phyloP scores from a whole-genome alignment of 2,329 filamentous ascomycete genomes.

The Aphanoascus verrucosus region DNA sequence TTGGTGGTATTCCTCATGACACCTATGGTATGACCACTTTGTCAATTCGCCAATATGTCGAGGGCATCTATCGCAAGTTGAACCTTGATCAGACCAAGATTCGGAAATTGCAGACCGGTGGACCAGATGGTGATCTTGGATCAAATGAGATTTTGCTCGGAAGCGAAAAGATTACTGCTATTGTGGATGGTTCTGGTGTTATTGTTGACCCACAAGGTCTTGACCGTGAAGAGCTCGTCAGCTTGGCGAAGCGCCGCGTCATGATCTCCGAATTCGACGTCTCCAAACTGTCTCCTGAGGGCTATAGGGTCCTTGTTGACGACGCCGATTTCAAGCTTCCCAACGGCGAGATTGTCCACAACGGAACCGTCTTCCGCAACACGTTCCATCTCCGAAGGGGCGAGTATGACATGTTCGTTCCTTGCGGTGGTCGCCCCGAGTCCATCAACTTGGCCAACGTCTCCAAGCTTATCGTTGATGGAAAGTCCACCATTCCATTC shows the following conservation, averaged over 20 bases:
- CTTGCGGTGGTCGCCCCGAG: constrained; percentile 90
- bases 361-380: constrained; percentile 93
- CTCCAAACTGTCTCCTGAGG: constrained; percentile 72
- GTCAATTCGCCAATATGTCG: constrained; percentile 89
- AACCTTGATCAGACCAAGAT: constrained; percentile 76
- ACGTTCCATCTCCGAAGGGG: constrained; percentile 82
- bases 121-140: constrained; percentile 89
- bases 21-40: constrained; percentile 95
- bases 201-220: constrained; percentile 87
- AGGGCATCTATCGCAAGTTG: constrained; percentile 94
- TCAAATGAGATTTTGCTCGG: constrained; percentile 96
- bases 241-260: constrained; percentile 70
- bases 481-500: constrained; percentile 79
- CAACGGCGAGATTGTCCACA: constrained; percentile 72
- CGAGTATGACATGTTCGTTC: constrained; percentile 77
- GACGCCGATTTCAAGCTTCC: constrained; percentile 83
- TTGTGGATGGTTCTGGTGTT: constrained; percentile 94
- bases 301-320: constrained; percentile 86
- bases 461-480: constrained; percentile 76
- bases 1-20: constrained; percentile 95
- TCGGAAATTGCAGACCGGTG: constrained; percentile 92
- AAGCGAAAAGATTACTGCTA: constrained; percentile 88
- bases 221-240: constrained; percentile 68
- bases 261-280: constrained; percentile 86
- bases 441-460: constrained; percentile 88